These are phyloP conservation scores for Fusarium haematococcum DNA, from an alignment of 2,329 filamentous ascomycete genomes.

Conservation along the genomic window DNA sequence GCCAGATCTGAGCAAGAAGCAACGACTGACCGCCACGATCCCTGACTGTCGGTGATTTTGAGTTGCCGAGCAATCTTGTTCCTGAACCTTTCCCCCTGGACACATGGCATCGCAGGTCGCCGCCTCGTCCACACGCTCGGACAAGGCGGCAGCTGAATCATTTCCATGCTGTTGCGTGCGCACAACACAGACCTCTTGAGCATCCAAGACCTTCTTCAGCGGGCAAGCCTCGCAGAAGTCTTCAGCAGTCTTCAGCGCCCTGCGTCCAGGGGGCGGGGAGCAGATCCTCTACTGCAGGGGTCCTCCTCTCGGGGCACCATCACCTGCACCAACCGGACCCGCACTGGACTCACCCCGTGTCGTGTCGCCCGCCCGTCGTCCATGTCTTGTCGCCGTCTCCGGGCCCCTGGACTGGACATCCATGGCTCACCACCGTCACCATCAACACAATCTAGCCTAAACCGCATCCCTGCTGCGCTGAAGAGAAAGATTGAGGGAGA, in stretches of 20 bases:
- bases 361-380: not conserved
- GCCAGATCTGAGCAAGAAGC: constrained; percentile 29
- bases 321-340: constrained; percentile 23
- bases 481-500: not conserved
- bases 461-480: constrained; percentile 8
- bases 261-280: constrained; percentile 11
- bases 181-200: constrained; percentile 26
- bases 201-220: constrained; percentile 28
- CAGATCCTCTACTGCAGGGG: constrained; percentile 38
- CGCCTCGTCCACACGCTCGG: constrained; percentile 17
- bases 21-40: constrained; percentile 10
- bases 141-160: constrained; percentile 22
- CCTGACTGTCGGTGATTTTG: constrained; percentile 11
- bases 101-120: not conserved
- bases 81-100: not conserved
- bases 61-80: constrained; percentile 2
- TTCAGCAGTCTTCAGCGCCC: constrained; percentile 29
- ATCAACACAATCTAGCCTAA: constrained; percentile 32
- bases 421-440: constrained; percentile 37
- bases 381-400: constrained; percentile 4
- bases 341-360: constrained; percentile 28
- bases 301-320: constrained; percentile 7
- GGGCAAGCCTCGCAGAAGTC: not conserved
- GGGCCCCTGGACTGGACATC: constrained; percentile 33
- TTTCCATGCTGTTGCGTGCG: not conserved